Base-by-base conservation (phyloP, 495 filamentous ascomycete species). In the Platismatia glauca region DNA sequence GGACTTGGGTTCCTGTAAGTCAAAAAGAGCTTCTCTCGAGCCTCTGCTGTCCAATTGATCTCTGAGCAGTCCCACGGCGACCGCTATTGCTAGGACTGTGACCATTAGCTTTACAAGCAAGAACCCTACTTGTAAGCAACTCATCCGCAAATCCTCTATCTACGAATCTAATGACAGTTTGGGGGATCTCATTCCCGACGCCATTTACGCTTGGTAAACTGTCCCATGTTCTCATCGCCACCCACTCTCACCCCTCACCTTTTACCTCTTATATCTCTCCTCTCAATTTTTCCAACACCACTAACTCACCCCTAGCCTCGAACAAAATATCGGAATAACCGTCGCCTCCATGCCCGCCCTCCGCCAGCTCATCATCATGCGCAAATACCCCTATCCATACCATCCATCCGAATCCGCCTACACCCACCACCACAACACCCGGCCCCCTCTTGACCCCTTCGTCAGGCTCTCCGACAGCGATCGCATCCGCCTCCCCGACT, bases 331-430 rank as follows among this genome's bases (percentile, higher is more conserved):
- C 24, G 55, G 55, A 7, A 39, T 58, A 24, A 22, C 16, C 55
- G 55, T 58, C 35, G 55, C 55, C 55, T 58, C 55, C 18, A 13
- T 58, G 38, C 55, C 55, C 9, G 55, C 55, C 13, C 55, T 58
- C 7, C 55, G 34, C 27, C 55, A 58, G 27, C 34, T 58, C 34
- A n/a, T 58, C 55, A 20, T 3, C n/a, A 58, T 39, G 5, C 50
- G 16, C 50, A 53, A 20, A 53, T 1, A 34, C 15, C 7, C 12
- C 2, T 11, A 20, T 33, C 2, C 50, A 53, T 53, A 15, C 27
- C 29, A n/a, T 31, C 8, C 50, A 7, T 31, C 29, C 50, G 15
- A 20, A 33, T 1, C 13, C 16, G 0, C n/a, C 7, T 53, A 9
- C 29, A 53, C 18, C 27, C 29, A 33, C 13, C 0, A 53, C 27